Base-by-base conservation (phyloP, 805 yeast genomes). In the Diddensiella transvaalensis region DNA sequence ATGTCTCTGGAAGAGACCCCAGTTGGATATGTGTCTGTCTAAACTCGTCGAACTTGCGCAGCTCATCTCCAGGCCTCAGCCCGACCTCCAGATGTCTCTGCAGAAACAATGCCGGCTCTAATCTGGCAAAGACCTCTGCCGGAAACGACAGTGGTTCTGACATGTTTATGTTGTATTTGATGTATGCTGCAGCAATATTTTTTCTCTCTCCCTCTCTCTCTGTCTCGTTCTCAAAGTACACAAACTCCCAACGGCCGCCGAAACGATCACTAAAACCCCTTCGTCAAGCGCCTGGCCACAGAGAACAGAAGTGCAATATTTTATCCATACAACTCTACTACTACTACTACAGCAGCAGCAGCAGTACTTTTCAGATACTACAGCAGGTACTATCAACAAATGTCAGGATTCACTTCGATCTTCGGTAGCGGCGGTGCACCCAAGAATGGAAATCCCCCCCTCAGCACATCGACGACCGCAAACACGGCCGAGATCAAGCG, bases 31-130 rank as follows among this genome's bases (percentile, higher is more conserved):
- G 61, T 1, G 85, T 66, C 2, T 80, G 74, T 55, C 84, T 79
- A 66, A 85, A 85, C 67, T 90, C 96, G 56, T 78, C 77, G 59
- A 82, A 79, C 29, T 74, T 73, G 40, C 96, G 76, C 43, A 83
- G 67, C 4, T 65, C 66, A 41, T 82, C 78, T 2, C 50, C 47
- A 6, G 96, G 96, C 53, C 97, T 80, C 19, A 84, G 60, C 0
- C 93, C 91, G 17, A 80, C 69, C 17, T 83, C 76, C 13, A 90
- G 64, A 64, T 88, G 95, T 60, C 95, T 77, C 61, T 85, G 85
- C 39, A 90, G 71, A 3, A 91, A 85, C 11, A 86, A 63, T 48
- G 87, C 96, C 1, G 97, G 96, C 1, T 95, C 87, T 32, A 90
- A 77, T 45, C 93, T 71, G 1, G 93, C 89, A 38, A 90, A 70